These are phyloP conservation scores for Acanthamoeba healyi DNA, from an alignment of 208 protist genomes.

Conservation along the genomic window DNA sequence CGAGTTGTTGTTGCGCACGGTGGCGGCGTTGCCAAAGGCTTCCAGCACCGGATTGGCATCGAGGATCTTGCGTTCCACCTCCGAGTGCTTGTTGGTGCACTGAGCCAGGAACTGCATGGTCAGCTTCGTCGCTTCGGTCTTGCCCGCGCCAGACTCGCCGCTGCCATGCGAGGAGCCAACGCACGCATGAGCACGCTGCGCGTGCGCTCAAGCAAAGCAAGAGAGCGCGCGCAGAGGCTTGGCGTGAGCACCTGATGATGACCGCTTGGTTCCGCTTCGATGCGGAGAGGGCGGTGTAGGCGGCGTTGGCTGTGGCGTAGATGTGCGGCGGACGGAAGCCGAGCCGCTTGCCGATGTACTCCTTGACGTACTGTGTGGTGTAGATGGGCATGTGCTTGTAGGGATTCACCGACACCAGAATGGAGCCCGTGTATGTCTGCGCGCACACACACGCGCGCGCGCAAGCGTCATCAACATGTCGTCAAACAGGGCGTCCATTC, in stretches of 20 bases:
- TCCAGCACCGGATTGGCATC: conserved; percentile 85
- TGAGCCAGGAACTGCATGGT: conserved; percentile 88
- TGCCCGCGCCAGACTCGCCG: conserved; percentile 88
- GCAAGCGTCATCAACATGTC: too few relatives aligned
- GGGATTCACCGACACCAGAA: conserved; percentile 34
- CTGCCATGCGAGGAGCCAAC: too few relatives aligned
- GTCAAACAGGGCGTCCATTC: too few relatives aligned
- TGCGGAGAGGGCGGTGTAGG: conserved; percentile 81
- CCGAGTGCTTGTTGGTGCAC: not conserved
- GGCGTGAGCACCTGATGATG: conserved; percentile 82
- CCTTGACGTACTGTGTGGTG: conserved; percentile 77
- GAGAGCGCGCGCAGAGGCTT: too few relatives aligned
- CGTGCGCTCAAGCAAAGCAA: too few relatives aligned
- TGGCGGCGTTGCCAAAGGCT: conserved; percentile 87
- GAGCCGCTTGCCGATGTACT: conserved; percentile 76
- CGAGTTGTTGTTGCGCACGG: conserved; percentile 88
- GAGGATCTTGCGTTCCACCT: conserved; percentile 82
- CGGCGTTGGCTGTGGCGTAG: conserved; percentile 80
- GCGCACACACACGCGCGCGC: too few relatives aligned
- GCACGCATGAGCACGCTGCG: too few relatives aligned
- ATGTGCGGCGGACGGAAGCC: conserved; percentile 80
- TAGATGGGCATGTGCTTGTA: conserved; percentile 81
- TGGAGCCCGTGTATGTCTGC: conserved; percentile 79
- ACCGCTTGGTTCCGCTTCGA: conserved; percentile 81
- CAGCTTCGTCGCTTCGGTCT: conserved; percentile 90